Conservation (phyloP, 768 basidiomycete species). For the Boletus fagicola region DNA sequence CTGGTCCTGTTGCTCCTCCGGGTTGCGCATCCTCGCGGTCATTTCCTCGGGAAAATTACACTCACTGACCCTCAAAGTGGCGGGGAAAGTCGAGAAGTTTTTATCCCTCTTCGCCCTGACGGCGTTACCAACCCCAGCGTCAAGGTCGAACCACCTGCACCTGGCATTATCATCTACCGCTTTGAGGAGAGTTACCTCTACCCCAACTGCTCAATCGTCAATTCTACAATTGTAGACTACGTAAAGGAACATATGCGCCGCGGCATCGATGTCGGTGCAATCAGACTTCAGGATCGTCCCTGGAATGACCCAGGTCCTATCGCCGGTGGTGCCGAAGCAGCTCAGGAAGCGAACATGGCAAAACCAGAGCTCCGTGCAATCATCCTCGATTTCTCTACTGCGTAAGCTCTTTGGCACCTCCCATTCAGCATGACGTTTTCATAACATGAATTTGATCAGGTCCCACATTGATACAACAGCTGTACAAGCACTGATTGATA, state of each 20-base stretch:
- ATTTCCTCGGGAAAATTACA: constrained; percentile 85
- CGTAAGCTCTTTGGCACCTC: constrained; percentile 41
- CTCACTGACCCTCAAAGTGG: constrained; percentile 42
- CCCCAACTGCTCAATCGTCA: constrained; percentile 70
- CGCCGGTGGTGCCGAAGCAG: constrained; percentile 44
- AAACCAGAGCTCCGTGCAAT: constrained; percentile 79
- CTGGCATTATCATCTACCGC: constrained; percentile 89
- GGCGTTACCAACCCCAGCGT: constrained; percentile 67
- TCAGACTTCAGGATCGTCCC: constrained; percentile 69
- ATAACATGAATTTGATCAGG: constrained; percentile 36
- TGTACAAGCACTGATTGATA: constrained; percentile 87
- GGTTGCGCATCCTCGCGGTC: constrained; percentile 81
- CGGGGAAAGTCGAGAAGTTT: constrained; percentile 65
- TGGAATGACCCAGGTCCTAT: constrained; percentile 93
- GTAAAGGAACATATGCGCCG: constrained; percentile 76
- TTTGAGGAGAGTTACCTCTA: constrained; percentile 89
- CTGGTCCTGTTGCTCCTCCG: constrained; percentile 79
- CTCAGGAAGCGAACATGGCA: constrained; percentile 48
- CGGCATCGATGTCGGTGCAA: constrained; percentile 67
- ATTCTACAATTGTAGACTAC: constrained; percentile 73
- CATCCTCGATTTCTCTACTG: constrained; percentile 86
- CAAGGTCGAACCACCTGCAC: constrained; percentile 72
- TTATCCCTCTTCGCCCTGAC: constrained; percentile 66
- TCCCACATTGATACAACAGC: constrained; percentile 91
- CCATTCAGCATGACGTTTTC: background rate